Base-by-base conservation (phyloP, 768 basidiomycete species). In the Termitomyces heimii region DNA sequence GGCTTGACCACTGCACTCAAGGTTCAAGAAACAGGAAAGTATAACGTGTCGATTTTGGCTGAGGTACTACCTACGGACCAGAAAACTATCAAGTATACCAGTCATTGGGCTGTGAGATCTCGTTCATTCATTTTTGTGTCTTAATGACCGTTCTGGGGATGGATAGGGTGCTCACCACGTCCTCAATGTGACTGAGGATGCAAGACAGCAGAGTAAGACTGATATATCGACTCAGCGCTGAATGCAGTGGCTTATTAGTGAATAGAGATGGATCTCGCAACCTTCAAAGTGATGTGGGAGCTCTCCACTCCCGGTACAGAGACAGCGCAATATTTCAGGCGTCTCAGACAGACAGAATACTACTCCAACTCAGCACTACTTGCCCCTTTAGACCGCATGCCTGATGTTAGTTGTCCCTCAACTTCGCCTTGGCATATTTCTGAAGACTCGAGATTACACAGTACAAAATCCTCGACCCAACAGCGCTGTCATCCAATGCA, bases 131-230 rank as follows among this genome's bases (percentile, higher is more conserved):
- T n/a, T 37, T 46, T 16, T 26, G 20, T 39, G 14, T 26, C 31
- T 35, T 24, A 53, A 16, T 4, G 20, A 34, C 18, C 28, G n/a
- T n/a, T 54, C 43, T n/a, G 26, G 50, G 44, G 35, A 49, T 20
- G n/a, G 51, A 32, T 49, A 93, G 91, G 91, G 90, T 35, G 92
- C 88, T 9, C 88, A 92, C 60, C 87, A 91, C 75, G 82, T 92
- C 46, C 84, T 81, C 46, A 77, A 77, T 16, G 79, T 80, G 3
- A 75, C 72, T 10, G 73, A 76, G 13, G 82, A 86, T 57, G 70
- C 67, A 3, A 71, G 73, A n/a, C 80, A 84, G 62, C 81, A 80
- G 63, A 73, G 89, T 87, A 52, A 59, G 74, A 66, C 28, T 28
- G 18, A 37, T 5, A 4, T 24, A 18, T 37, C 13, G 12, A 34